Evolutionary conservation across 495 filamentous ascomycete genomes (phyloP).

Genomic region (Aspergillus biplanus): DNA sequence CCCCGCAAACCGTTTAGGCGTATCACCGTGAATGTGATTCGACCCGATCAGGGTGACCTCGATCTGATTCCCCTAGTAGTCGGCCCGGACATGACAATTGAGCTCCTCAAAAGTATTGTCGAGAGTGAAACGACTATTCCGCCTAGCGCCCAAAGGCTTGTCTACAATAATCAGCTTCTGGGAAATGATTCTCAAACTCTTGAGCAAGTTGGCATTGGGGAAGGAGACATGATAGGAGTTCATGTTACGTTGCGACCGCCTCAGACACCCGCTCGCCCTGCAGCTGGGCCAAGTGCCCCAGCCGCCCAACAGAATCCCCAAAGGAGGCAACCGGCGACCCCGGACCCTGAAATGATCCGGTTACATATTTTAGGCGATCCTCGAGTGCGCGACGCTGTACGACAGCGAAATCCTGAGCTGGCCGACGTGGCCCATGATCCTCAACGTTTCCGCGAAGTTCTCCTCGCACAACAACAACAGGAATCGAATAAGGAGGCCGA

Average conservation of each 20-base stretch:
- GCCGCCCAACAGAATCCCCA: constrained; percentile 44
- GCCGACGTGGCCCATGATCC: constrained; percentile 79
- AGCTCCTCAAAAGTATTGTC: constrained; percentile 84
- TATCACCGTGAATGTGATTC: constrained; percentile 84
- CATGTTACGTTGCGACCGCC: constrained; percentile 58
- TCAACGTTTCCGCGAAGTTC: constrained; percentile 71
- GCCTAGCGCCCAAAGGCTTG: constrained; percentile 59
- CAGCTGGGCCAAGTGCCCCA: constrained; percentile 30
- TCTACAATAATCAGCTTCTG: constrained; percentile 87
- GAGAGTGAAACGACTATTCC: constrained; percentile 62
- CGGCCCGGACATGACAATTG: constrained; percentile 79
- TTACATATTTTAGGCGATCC: constrained; percentile 83
- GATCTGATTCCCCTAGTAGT: constrained; percentile 87
- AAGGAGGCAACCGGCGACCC: constrained; percentile 42
- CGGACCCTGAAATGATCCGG: constrained; percentile 82
- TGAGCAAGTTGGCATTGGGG: constrained; percentile 75
- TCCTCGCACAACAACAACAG: constrained; percentile 63
- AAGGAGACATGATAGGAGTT: constrained; percentile 91
- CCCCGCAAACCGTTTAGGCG: constrained; percentile 52
- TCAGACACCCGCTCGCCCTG: constrained; percentile 25
- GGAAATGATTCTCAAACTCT: constrained; percentile 77
- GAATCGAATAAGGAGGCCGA: constrained; percentile 71
- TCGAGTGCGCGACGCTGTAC: constrained; percentile 66
- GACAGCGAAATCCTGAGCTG: constrained; percentile 71
- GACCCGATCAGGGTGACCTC: constrained; percentile 69